Evolutionary conservation across 139 green algal genomes (phyloP).

Genomic region (Pseudopediastrum boryanum): DNA sequence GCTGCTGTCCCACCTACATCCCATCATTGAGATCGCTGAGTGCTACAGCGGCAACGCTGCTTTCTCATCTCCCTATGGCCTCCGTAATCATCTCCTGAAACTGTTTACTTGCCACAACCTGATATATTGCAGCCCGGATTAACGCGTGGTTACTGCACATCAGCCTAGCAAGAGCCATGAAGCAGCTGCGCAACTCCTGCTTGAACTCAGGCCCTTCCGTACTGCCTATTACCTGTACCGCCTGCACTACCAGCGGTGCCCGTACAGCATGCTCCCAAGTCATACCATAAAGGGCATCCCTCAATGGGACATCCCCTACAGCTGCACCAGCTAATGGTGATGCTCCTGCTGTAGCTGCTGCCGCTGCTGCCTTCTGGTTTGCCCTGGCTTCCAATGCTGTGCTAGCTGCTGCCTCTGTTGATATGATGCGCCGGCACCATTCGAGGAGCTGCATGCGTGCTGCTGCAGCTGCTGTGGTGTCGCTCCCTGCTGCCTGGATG

Average conservation of each 20-base stretch:
- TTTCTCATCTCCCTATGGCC: no score
- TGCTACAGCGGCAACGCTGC: no score
- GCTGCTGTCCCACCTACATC: no score
- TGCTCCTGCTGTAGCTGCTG: constrained; percentile 4
- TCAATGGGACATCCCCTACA: constrained; percentile 17
- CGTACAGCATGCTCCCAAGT: constrained; percentile 39
- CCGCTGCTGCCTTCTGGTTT: background rate
- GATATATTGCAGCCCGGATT: constrained; percentile 40
- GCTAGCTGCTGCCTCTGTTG: background rate
- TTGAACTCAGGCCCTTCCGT: constrained; percentile 5
- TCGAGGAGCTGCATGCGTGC: background rate
- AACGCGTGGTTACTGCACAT: constrained; percentile 51
- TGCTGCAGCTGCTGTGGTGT: background rate
- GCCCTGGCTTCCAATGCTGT: background rate
- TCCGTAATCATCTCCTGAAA: constrained; percentile 18
- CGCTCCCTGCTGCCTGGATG: background rate
- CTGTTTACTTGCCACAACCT: constrained; percentile 36
- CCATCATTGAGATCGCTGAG: no score
- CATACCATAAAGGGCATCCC: constrained; percentile 12
- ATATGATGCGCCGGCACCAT: background rate
- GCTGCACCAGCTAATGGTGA: no score
- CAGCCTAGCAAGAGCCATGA: constrained; percentile 51
- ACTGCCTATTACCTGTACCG: constrained; percentile 28
- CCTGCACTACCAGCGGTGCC: constrained; percentile 42
- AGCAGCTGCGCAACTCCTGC: constrained; percentile 43